Base-by-base conservation (phyloP, 83 land plant genomes). In the Diphasiastrum complanatum region DNA sequence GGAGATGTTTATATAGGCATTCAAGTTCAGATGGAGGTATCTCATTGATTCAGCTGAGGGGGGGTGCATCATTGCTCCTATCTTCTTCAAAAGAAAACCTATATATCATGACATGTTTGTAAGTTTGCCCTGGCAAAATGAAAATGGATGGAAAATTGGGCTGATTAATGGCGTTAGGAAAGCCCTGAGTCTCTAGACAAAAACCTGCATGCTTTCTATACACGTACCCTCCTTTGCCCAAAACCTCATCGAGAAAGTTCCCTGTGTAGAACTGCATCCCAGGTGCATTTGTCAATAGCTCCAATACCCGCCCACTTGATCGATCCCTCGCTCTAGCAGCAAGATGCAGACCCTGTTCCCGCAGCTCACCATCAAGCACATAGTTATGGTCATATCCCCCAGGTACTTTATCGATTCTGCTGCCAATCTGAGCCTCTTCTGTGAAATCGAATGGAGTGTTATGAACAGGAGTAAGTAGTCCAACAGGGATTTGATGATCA, bases 211-310 rank as follows among this genome's bases (percentile, higher is more conserved):
- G 87, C 45, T 83, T 80, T 22, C 29, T 65, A 68, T 89, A 89
- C 11, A 72, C 79, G 40, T 73, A 70, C 1, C 91, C 96, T 38
- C 77, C 84, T 73, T 89, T 89, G 1, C 96, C 96, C 30, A 45
- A 66, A 58, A 85, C 74, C 23, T 84, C 83, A 18, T 73, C 45
- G 2, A 89, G 74, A 56, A 78, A 83, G 75, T 85, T 83, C 2
- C 76, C 96, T 2, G 91, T 83, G 72, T 89, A 89, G 53, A 89
- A 89, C 65, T 89, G 91, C 73, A 89, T 48, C 0, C 91, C 91
- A 1, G 90, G 90, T 33, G 82, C 81, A 72, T 69, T 79, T 4
- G 83, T 85, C 86, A 85, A 80, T 47, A 89, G 26, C 37, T 89
- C 75, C 36, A 89, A 70, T n/a, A 75, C 86, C 69, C 93, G 66